A percentile compares a stretch with the other conserved stretches of the same genome.
phyloP scores from a whole-genome alignment of 768 basidiomycete genomes.

The Sistotremastrum suecicum region DNA sequence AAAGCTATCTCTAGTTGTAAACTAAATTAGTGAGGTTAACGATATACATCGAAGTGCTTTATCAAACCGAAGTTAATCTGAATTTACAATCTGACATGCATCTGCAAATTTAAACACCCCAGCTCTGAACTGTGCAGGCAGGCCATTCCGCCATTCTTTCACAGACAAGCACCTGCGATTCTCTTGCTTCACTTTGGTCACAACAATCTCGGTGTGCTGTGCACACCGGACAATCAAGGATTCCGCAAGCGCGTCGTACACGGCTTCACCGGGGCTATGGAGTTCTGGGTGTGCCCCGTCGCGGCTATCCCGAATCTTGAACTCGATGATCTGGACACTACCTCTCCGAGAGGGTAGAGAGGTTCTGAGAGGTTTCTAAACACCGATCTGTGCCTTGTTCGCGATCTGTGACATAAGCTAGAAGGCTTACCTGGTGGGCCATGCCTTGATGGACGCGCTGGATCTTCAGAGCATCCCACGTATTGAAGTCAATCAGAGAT shows the following conservation, averaged over 20 bases:
- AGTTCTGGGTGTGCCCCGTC: conserved; percentile 8
- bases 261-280: conserved; percentile 26
- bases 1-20: too few relatives aligned
- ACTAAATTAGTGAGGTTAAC: too few relatives aligned
- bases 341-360: conserved; percentile 20
- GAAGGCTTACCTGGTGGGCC: conserved; percentile 46
- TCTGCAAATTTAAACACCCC: too few relatives aligned
- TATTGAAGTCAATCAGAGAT: conserved; percentile 39
- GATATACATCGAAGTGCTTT: too few relatives aligned
- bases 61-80: too few relatives aligned
- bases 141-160: conserved; percentile 72
- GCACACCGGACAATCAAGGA: conserved; percentile 44
- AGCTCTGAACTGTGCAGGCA: too few relatives aligned
- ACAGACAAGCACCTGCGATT: conserved; percentile 39
- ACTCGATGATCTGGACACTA: conserved; percentile 26
- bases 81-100: too few relatives aligned
- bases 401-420: not conserved
- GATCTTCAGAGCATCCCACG: conserved; percentile 42
- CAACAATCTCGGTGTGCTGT: conserved; percentile 33
- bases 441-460: conserved; percentile 46
- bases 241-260: conserved; percentile 24
- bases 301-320: conserved; percentile 10
- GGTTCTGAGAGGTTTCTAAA: conserved; percentile 21
- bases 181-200: conserved; percentile 47
- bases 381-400: not conserved